Base-by-base conservation (phyloP, 805 yeast genomes). In the Wickerhamiella brachini region DNA sequence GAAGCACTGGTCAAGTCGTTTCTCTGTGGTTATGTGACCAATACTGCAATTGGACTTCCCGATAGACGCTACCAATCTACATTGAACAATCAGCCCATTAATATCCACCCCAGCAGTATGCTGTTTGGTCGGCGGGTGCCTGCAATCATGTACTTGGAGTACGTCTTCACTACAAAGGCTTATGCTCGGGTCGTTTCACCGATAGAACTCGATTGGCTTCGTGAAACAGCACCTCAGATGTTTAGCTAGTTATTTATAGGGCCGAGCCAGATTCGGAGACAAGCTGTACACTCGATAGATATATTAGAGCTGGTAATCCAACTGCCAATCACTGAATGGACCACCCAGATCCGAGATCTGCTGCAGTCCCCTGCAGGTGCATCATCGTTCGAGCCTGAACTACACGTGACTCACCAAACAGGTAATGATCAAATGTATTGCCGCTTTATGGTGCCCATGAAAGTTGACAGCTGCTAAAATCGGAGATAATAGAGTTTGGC, bases 11-110 rank as follows among this genome's bases (percentile, higher is more conserved):
- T 90, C 51, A 85, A 85, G 63, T 77, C 95, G 23, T 93, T 93
- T 65, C 68, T 93, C 41, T 72, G 74, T 39, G 98, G 99, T 0
- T 90, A 75, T 59, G 75, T 86, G n/a, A 75, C 82, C 47, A 89
- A 90, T 65, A 81, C 95, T 0, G 98, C 98, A 0, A 78, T 93
- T 18, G 95, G 96, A 10, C 78, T 85, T 79, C 95, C 97, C 0
- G 97, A 93, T 65, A 75, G 97, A 61, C 83, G 95, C 3, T 93
- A 82, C 68, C 74, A 94, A 62, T 88, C 97, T 0, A 82, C 88
- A 6, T 70, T 82, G 26, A 59, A 57, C 39, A 95, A 95, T 23
- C 96, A 87, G 65, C 71, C 85, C 31, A 79, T 90, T 46, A 80
- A 93, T 48, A 79, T 90, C 10, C 97, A 90, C 62, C 97, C 97